phyloP scores from a whole-genome alignment of 176 grass and related monocot species.

The Phoenix roebelenii region DNA sequence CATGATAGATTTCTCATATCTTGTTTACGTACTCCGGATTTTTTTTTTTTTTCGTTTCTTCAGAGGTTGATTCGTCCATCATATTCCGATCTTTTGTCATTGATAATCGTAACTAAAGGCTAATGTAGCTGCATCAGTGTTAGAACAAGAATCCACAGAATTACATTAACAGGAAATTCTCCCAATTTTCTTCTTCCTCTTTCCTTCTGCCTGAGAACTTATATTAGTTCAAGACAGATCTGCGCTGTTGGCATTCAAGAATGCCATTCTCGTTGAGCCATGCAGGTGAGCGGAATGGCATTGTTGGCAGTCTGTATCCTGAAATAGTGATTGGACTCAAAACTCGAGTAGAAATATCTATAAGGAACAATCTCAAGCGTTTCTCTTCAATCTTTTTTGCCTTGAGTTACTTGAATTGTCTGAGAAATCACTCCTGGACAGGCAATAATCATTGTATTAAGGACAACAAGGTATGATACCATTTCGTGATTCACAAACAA shows the following conservation, averaged over 20 bases:
- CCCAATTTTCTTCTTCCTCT: not conserved
- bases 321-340: not conserved
- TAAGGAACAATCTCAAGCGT: slow-evolving; percentile 7
- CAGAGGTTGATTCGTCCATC: too few relatives aligned
- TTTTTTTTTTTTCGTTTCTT: too few relatives aligned
- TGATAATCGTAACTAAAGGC: too few relatives aligned
- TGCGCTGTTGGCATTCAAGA: not conserved
- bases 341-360: slow-evolving; percentile 5
- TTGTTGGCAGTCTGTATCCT: not conserved
- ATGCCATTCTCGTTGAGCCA: not conserved
- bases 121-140: too few relatives aligned
- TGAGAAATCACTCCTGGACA: not conserved
- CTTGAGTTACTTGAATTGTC: slow-evolving; percentile 14
- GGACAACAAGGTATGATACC: too few relatives aligned
- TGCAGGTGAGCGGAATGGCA: not conserved
- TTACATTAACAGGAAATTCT: too few relatives aligned
- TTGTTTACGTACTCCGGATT: too few relatives aligned
- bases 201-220: not conserved
- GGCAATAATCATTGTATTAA: too few relatives aligned
- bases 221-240: not conserved
- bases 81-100: too few relatives aligned
- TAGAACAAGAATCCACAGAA: too few relatives aligned
- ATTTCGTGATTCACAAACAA: too few relatives aligned
- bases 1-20: too few relatives aligned
- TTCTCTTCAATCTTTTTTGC: slow-evolving; percentile 4